Base-by-base conservation (phyloP, 768 basidiomycete genomes). In the Neoboletus subvelutipes region DNA sequence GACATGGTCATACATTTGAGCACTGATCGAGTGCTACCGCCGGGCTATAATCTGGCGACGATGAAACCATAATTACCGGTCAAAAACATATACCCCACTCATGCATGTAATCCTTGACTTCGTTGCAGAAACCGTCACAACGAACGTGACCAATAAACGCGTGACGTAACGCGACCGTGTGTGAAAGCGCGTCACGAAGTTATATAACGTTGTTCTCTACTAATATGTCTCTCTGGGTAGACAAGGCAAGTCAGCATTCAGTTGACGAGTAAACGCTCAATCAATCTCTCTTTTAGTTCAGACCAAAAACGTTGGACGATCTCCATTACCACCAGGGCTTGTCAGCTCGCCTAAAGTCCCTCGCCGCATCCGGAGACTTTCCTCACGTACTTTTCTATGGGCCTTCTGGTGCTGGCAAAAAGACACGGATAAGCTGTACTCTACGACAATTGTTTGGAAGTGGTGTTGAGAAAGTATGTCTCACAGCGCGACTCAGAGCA, bases 361-460 rank as follows among this genome's bases (percentile, higher is more conserved):
- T 98, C 59, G 88, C 95, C 0, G 82, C 85, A 1, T 88, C 92
- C 1, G 92, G 92, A 1, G 95, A 98, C 77, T 98, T 99, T 69
- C 96, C 96, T 9, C 96, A 99, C 70, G 87, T 97, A 77, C 83
- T 99, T 2, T 96, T 98, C 77, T 99, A 98, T 67, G 96, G 96
- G 0, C 96, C 96, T 10, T 92, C 92, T 5, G 96, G 96, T 22
- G 94, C 96, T 15, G 96, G 96, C 17, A 98, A 98, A 79, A 99
- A 99, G 82, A 98, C 96, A 43, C 81, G 96, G 37, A 94, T 98
- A 64, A 87, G 88, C 63, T 92, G 90, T 59, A 95, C 92, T 7
- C 71, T 99, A 56, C 78, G 88, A 60, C 87, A 97, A 65, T 72
- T 98, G 49, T 99, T 94, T 74, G 97, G 96, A 1, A 78, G 84